Evolutionary conservation across 352 stramenopile genomes (phyloP).

Genomic region (Globisporangium perplexum): DNA sequence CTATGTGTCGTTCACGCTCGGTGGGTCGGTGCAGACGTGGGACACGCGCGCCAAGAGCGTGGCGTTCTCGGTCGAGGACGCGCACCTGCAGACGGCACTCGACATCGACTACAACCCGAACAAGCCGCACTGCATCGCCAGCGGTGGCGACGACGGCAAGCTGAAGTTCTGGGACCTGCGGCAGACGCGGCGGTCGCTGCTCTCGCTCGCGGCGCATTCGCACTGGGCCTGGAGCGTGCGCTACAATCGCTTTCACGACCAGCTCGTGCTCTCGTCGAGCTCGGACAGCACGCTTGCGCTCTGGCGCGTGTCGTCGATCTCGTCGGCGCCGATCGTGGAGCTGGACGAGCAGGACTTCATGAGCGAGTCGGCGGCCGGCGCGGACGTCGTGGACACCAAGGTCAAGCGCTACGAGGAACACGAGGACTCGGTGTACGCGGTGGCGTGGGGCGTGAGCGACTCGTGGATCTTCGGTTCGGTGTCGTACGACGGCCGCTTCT

Average conservation of each 20-base stretch:
- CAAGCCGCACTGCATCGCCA: conserved; percentile 91
- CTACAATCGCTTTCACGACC: conserved; percentile 99
- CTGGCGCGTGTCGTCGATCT: conserved; percentile 96
- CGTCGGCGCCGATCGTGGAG: conserved; percentile 93
- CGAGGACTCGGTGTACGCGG: conserved; percentile 92
- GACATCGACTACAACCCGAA: conserved; percentile 98
- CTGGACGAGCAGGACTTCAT: conserved; percentile 82
- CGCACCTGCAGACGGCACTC: conserved; percentile 49
- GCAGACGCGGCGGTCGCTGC: conserved; percentile 60
- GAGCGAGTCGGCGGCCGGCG: conserved; percentile 45
- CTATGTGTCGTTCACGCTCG: conserved; percentile 59
- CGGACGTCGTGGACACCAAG: conserved; percentile 60
- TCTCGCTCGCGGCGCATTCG: conserved; percentile 86
- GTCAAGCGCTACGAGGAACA: conserved; percentile 92
- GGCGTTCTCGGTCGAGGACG: conserved; percentile 42
- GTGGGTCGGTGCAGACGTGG: conserved; percentile 63
- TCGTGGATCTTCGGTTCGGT: conserved; percentile 96
- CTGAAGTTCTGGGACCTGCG: conserved; percentile 99
- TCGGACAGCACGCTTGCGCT: conserved; percentile 93
- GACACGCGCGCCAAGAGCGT: conserved; percentile 50
- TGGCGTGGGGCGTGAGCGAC: conserved; percentile 92
- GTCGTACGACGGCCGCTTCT: conserved; percentile 93
- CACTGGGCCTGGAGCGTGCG: conserved; percentile 90
- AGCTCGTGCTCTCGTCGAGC: conserved; percentile 92
- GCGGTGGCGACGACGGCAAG: conserved; percentile 90